Conservation (phyloP, 768 basidiomycete genomes). For the Macrolepiota dolichaula region DNA sequence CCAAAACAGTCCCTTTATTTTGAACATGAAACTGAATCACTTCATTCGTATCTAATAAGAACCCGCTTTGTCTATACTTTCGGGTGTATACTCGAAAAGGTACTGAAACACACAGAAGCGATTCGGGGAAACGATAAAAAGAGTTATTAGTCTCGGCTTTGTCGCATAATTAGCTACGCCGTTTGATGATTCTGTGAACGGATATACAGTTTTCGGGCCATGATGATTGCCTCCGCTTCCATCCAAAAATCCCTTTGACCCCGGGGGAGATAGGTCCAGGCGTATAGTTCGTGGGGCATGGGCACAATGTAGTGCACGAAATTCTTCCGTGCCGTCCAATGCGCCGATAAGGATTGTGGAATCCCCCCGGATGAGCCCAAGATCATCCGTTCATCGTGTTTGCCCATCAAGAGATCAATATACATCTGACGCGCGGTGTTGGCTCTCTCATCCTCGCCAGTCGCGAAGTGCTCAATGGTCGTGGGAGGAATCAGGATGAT, state of each 20-base stretch:
- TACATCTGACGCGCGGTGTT: neutral
- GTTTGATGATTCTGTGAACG: neutral
- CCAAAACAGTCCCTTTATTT: neutral
- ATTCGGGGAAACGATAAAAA: too few species aligned
- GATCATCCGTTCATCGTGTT: slow-evolving; percentile 4
- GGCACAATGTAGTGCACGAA: slow-evolving; percentile 2
- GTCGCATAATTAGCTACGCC: neutral
- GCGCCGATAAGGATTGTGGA: neutral
- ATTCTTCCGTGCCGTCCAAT: neutral
- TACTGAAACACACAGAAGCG: neutral
- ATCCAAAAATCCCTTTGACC: slow-evolving; percentile 4
- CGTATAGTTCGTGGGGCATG: slow-evolving; percentile 1
- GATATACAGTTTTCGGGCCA: neutral
- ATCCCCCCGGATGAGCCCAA: slow-evolving; percentile 8
- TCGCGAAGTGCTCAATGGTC: neutral
- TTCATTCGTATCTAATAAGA: neutral
- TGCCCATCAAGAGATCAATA: neutral
- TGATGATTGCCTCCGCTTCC: slow-evolving; percentile 7
- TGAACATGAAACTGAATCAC: neutral
- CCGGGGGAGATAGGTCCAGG: slow-evolving; percentile 7
- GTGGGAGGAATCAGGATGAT: neutral
- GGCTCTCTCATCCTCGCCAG: too few species aligned
- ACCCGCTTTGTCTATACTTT: neutral
- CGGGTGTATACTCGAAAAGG: neutral
- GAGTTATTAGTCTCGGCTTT: neutral